Conservation (phyloP, 2,329 filamentous ascomycete genomes). For the Sphaceloma murrayae region DNA sequence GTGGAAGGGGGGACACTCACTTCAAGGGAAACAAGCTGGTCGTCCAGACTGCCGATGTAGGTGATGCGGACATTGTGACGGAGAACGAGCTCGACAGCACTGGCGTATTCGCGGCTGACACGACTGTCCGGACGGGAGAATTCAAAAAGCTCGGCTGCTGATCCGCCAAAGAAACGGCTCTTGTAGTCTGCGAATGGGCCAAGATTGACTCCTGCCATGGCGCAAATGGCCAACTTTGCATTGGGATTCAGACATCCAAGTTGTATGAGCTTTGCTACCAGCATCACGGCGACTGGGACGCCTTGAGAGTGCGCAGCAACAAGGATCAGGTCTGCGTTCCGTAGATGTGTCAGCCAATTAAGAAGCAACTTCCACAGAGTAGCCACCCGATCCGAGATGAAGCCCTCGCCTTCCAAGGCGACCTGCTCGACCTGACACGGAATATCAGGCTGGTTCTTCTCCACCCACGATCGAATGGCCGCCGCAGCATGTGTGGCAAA, state of each 20-base stretch:
- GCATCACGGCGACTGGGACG: conserved; percentile 85
- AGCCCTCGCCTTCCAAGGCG: conserved; percentile 87
- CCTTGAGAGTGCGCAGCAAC: conserved; percentile 94
- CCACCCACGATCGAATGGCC: conserved; percentile 74
- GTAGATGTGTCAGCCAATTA: conserved; percentile 89
- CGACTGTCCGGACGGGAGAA: conserved; percentile 74
- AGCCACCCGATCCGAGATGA: conserved; percentile 79
- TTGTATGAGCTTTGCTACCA: conserved; percentile 84
- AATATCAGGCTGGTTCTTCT: conserved; percentile 49
- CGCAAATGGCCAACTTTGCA: conserved; percentile 75
- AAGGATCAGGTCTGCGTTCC: conserved; percentile 77
- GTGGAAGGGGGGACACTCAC: conserved; percentile 35
- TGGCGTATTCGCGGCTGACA: conserved; percentile 72
- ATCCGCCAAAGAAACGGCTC: conserved; percentile 77
- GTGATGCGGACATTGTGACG: conserved; percentile 73
- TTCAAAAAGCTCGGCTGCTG: conserved; percentile 89
- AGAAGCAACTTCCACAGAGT: conserved; percentile 89
- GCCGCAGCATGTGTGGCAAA: conserved; percentile 83
- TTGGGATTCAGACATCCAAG: conserved; percentile 66
- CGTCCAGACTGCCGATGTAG: conserved; percentile 90
- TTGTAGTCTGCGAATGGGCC: conserved; percentile 91
- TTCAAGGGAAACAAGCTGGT: conserved; percentile 90
- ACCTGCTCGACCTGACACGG: conserved; percentile 83
- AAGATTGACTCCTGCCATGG: conserved; percentile 81
- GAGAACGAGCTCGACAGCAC: conserved; percentile 63